Base-by-base conservation (phyloP, 164 flowering plant genomes). In the Dillenia suffruticosa region DNA sequence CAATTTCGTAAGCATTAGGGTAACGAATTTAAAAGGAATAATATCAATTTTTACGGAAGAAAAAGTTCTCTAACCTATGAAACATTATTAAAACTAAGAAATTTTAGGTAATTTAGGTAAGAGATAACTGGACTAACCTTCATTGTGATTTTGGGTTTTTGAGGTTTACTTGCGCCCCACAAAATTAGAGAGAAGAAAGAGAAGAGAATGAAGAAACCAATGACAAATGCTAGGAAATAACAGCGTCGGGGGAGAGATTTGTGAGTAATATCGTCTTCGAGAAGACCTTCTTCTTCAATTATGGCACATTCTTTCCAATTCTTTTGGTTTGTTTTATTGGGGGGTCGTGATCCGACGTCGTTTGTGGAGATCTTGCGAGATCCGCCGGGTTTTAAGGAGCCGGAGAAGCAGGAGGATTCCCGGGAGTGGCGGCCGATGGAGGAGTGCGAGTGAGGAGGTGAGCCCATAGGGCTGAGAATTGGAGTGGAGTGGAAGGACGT, bases 401-500 rank as follows among this genome's bases (percentile, higher is more conserved):
- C 95, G 52, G 97, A 90, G 69, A 86, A 85, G 8, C 97, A 59
- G 63, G 95, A 88, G 52, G 92, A 88, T 58, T 90, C 87, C 5
- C 97, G 80, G 9, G 97, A 90, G 77, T 90, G 97, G 65, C 80
- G 90, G 22, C 94, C 92, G 10, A 84, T 64, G 51, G 92, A 88
- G 60, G 96, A 90, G 58, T 86, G 83, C 9, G 97, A 88, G 66
- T 88, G 97, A 0, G 89, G 95, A 0, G 97, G 97, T 1, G 97
- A 88, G 9, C 85, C 91, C 65, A 63, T 68, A 13, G 94, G 97
- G 66, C 89, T 84, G 61, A 83, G 68, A 24, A 81, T 82, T 14
- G 97, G 97, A 3, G 97, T 88, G 22, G 97, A 90, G 67, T 88
- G 95, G 67, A 88, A 84, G 40, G 97, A 88, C 11, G 87, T 79